Conservation (phyloP, 371 early-diverging fungal species). For the Mucor piriformis region DNA sequence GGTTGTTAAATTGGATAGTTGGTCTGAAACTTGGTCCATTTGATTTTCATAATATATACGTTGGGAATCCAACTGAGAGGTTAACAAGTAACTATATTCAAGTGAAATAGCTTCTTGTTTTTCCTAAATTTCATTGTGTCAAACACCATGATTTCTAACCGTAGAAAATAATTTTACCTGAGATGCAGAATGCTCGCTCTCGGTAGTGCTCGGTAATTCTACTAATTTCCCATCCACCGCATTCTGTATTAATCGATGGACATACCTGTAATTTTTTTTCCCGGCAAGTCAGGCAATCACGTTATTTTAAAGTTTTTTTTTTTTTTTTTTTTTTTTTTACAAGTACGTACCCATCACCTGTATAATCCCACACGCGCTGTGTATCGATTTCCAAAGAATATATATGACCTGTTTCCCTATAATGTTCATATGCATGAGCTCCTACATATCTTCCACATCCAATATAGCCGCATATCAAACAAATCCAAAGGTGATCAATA, state of each 20-base stretch:
- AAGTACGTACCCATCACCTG: slow-evolving; percentile 74
- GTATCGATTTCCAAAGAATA: slow-evolving; percentile 94
- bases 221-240: slow-evolving; percentile 89
- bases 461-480: slow-evolving; percentile 91
- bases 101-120: slow-evolving; percentile 78
- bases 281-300: neutral
- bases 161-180: slow-evolving; percentile 1
- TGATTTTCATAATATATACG: slow-evolving; percentile 84
- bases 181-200: neutral
- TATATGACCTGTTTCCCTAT: slow-evolving; percentile 74
- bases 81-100: slow-evolving; percentile 81
- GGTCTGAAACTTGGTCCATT: slow-evolving; percentile 52
- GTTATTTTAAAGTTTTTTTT: too few species aligned
- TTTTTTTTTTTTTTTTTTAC: neutral
- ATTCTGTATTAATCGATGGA: slow-evolving; percentile 91
- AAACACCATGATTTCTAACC: too few species aligned
- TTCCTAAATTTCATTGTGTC: slow-evolving; percentile 48
- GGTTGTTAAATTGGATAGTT: slow-evolving; percentile 41
- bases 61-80: slow-evolving; percentile 87
- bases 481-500: slow-evolving; percentile 85
- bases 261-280: slow-evolving; percentile 41
- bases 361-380: slow-evolving; percentile 97
- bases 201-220: slow-evolving; percentile 65
- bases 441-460: slow-evolving; percentile 81
- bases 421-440: slow-evolving; percentile 89